These are phyloP conservation scores for Nelumbo lutea DNA, from an alignment of 164 flowering plant species.

Conservation along the genomic window DNA sequence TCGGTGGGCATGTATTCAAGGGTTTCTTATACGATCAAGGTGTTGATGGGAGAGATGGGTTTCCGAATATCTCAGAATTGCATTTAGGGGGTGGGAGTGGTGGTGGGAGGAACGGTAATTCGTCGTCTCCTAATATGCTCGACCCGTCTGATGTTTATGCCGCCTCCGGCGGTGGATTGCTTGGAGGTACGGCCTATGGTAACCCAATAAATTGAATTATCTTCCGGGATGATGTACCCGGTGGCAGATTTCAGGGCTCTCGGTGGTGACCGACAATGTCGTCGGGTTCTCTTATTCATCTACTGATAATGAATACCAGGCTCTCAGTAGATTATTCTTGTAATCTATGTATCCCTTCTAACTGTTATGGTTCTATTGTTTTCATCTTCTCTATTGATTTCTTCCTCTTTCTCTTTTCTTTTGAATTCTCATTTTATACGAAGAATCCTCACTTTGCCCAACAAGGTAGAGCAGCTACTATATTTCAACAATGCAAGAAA, in stretches of 20 bases:
- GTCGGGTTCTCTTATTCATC: conserved; percentile 8
- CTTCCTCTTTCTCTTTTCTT: neutral
- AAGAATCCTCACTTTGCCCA: neutral
- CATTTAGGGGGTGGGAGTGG: conserved; percentile 62
- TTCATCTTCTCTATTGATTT: conserved; percentile 6
- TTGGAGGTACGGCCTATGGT: conserved; percentile 64
- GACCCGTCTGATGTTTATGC: conserved; percentile 59
- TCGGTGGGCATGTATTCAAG: conserved; percentile 87
- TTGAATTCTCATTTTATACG: neutral
- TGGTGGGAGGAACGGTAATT: conserved; percentile 32
- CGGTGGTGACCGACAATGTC: neutral
- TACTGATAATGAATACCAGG: conserved; percentile 13
- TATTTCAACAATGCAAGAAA: neutral
- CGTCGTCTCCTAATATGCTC: conserved; percentile 48
- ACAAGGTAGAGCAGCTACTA: neutral
- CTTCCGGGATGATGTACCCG: neutral
- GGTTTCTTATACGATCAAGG: conserved; percentile 89
- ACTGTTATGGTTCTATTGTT: conserved; percentile 3
- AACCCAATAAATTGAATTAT: conserved; percentile 46
- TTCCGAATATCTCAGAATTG: conserved; percentile 76
- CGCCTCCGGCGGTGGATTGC: conserved; percentile 40
- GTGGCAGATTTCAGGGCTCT: no score
- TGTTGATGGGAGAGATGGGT: conserved; percentile 43
- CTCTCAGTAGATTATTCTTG: conserved; percentile 13
- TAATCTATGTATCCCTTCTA: conserved; percentile 7